Percentiles rank a stretch among this genome's conserved stretches.
Evolutionary conservation across 2,329 filamentous ascomycete species (phyloP).

Genomic region (Biscogniauxia mediterranea): DNA sequence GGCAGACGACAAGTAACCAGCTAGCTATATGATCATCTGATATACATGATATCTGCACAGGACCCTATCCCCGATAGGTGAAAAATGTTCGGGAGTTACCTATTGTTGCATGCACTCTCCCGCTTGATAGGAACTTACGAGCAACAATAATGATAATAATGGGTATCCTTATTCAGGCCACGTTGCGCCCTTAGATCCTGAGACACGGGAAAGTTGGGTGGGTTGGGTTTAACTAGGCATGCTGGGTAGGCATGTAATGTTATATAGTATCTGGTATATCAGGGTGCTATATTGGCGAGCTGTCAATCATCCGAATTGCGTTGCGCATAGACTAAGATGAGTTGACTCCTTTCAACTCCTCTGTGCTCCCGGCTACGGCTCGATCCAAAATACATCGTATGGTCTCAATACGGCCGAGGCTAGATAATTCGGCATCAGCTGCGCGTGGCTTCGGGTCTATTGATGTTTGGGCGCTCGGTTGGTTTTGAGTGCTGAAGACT

Average conservation of each 20-base stretch:
- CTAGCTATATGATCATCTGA: neutral
- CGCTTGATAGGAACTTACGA: neutral
- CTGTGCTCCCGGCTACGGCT: neutral
- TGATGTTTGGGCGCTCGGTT: neutral
- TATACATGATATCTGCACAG: neutral
- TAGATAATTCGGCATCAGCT: neutral
- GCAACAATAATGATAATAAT: neutral
- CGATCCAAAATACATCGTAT: neutral
- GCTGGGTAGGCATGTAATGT: too few relatives aligned
- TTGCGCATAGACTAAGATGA: neutral
- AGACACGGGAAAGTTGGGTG: neutral
- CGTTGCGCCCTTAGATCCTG: neutral
- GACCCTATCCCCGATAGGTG: neutral
- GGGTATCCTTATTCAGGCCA: neutral
- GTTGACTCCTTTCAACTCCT: neutral
- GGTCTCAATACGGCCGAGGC: neutral
- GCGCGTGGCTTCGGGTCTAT: neutral
- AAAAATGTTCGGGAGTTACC: neutral
- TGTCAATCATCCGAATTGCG: neutral
- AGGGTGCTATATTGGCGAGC: neutral
- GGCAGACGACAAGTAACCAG: neutral
- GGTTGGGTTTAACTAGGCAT: too few relatives aligned
- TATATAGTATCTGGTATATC: too few relatives aligned
- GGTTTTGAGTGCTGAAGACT: too few relatives aligned
- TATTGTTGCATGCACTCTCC: neutral